phyloP scores from a whole-genome alignment of 2,329 filamentous ascomycete species.

The Alternaria gansuensis region DNA sequence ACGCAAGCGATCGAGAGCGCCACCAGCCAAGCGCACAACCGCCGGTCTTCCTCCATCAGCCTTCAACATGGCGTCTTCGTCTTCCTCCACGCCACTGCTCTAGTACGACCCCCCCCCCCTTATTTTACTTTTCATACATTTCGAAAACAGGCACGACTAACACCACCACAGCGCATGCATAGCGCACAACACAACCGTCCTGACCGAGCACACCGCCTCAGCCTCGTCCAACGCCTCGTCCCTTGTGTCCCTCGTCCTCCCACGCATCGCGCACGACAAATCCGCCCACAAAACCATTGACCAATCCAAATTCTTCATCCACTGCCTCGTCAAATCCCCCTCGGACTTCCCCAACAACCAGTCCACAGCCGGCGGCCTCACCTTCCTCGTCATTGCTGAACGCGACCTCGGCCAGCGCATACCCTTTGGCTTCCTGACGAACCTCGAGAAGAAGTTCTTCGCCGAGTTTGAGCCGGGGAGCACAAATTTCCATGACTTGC shows the following conservation, averaged over 20 bases:
- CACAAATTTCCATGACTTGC: conserved; percentile 79
- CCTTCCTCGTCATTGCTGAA: conserved; percentile 89
- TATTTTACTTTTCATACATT: neutral
- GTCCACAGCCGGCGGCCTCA: conserved; percentile 79
- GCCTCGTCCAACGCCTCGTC: conserved; percentile 83
- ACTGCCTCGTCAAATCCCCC: conserved; percentile 89
- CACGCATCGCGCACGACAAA: conserved; percentile 84
- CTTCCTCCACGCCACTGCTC: conserved; percentile 51
- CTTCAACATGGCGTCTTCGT: conserved; percentile 52
- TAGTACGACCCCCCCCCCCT: conserved; percentile 43
- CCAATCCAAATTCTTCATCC: conserved; percentile 89
- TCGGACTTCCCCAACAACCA: conserved; percentile 64
- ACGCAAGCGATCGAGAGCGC: conserved; percentile 11
- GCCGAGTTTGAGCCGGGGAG: conserved; percentile 69
- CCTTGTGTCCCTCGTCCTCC: conserved; percentile 91
- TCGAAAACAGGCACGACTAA: conserved; percentile 18
- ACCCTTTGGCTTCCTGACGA: conserved; percentile 90
- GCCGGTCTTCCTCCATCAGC: conserved; percentile 6
- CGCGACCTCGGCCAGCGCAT: conserved; percentile 83
- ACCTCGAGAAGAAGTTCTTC: conserved; percentile 89
- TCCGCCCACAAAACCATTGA: conserved; percentile 94
- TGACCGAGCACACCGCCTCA: conserved; percentile 89
- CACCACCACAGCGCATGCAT: conserved; percentile 77
- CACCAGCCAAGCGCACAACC: conserved; percentile 4
- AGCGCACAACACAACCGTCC: conserved; percentile 90